These are phyloP conservation scores for Bipolaris oryzae DNA, from an alignment of 2,329 filamentous ascomycete species.

Conservation along the genomic window DNA sequence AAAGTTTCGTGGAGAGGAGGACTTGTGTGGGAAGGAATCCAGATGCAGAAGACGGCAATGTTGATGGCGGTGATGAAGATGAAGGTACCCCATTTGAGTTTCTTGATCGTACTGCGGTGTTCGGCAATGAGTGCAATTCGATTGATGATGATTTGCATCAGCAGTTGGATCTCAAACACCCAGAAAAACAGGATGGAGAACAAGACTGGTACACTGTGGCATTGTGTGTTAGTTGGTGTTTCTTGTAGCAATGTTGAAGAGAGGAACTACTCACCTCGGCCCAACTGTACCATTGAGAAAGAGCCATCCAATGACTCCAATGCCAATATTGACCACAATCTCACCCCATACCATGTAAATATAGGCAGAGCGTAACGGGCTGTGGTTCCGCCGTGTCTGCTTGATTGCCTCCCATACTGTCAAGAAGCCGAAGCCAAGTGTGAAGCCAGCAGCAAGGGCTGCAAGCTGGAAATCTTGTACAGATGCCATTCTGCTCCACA, in stretches of 20 bases:
- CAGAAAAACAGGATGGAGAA: slow-evolving; percentile 44
- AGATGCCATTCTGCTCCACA: slow-evolving; percentile 20
- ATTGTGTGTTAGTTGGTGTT: slow-evolving; percentile 3
- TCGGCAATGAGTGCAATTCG: slow-evolving; percentile 58
- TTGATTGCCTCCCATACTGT: slow-evolving; percentile 46
- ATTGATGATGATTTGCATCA: slow-evolving; percentile 64
- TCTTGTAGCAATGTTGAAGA: not conserved
- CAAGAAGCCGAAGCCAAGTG: slow-evolving; percentile 42
- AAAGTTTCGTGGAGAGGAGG: slow-evolving; percentile 46
- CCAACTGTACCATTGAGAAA: slow-evolving; percentile 38
- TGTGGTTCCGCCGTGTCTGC: slow-evolving; percentile 44
- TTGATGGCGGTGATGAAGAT: slow-evolving; percentile 57
- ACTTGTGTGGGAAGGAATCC: slow-evolving; percentile 56
- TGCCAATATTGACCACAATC: slow-evolving; percentile 35
- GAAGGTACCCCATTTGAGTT: slow-evolving; percentile 57
- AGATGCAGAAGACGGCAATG: slow-evolving; percentile 61
- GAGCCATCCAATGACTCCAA: slow-evolving; percentile 42
- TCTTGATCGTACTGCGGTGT: slow-evolving; percentile 45
- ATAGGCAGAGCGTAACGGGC: slow-evolving; percentile 41
- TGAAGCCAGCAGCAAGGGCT: slow-evolving; percentile 44
- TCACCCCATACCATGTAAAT: slow-evolving; percentile 49
- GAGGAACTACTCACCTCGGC: slow-evolving; percentile 31
- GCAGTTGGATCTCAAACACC: slow-evolving; percentile 53
- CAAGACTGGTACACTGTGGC: slow-evolving; percentile 33
- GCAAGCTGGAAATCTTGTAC: slow-evolving; percentile 39